A percentile compares a stretch with the other conserved stretches of the same genome.
phyloP scores from a whole-genome alignment of 352 stramenopile genomes.

The Phytophthora cactorum region DNA sequence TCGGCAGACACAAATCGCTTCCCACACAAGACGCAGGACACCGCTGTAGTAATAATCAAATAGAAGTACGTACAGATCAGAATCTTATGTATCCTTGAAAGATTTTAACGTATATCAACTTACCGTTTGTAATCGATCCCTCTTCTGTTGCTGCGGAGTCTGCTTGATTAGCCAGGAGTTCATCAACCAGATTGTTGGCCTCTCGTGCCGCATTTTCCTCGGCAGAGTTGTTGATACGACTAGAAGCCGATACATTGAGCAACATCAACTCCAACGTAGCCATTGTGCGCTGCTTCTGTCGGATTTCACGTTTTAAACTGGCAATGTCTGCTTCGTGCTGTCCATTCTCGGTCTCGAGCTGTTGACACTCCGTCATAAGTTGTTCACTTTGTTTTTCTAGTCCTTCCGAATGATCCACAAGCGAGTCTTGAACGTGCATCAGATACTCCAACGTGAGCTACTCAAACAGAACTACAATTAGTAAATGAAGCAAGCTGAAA shows the following conservation, averaged over 20 bases:
- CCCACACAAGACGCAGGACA: slow-evolving; percentile 68
- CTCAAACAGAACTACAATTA: slow-evolving; percentile 5
- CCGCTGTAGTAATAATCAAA: slow-evolving; percentile 27
- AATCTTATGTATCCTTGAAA: not conserved
- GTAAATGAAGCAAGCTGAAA: not conserved
- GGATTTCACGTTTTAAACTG: slow-evolving; percentile 78
- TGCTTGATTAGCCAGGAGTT: slow-evolving; percentile 28
- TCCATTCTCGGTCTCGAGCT: slow-evolving; percentile 69
- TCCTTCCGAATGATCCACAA: slow-evolving; percentile 66
- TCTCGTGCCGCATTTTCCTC: slow-evolving; percentile 50
- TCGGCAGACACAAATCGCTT: slow-evolving; percentile 81
- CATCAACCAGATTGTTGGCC: slow-evolving; percentile 45
- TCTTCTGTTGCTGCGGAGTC: slow-evolving; percentile 20
- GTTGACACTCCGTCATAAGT: slow-evolving; percentile 62
- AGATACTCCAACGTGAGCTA: slow-evolving; percentile 86
- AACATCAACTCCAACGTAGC: slow-evolving; percentile 85
- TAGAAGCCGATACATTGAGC: slow-evolving; percentile 57
- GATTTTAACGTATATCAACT: slow-evolving; percentile 3
- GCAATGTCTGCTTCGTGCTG: slow-evolving; percentile 63
- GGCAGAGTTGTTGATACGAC: slow-evolving; percentile 22
- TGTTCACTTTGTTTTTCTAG: slow-evolving; percentile 76
- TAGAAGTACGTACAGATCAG: not conserved
- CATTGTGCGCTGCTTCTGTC: slow-evolving; percentile 83
- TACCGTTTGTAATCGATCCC: slow-evolving; percentile 37
- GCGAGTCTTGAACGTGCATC: slow-evolving; percentile 84